Base-by-base conservation (phyloP, 106 monocot species). In the Amphibolis antarctica region DNA sequence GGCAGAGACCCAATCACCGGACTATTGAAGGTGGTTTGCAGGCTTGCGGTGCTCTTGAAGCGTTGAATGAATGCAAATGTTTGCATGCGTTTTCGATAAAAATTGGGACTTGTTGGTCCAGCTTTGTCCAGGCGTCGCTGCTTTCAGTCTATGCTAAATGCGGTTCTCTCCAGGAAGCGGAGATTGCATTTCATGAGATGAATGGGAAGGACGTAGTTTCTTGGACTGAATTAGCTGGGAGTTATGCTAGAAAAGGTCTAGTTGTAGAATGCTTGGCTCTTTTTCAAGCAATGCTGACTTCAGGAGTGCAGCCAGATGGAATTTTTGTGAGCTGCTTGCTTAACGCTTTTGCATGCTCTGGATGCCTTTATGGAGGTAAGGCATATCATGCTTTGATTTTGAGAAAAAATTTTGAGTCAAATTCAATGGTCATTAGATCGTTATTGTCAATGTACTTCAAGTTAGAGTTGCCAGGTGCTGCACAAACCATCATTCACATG, bases 81-180 rank as follows among this genome's bases (percentile, higher is more conserved):
- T 62, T 93, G 50, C 85, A 88, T 74, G 85, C 80, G 4, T 76
- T 75, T 57, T 57, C 68, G 0, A 6, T 79, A 46, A 93, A 78
- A 61, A 51, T 19, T 29, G 93, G 88, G 55, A 12, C 46, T 28
- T 65, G 50, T 17, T 9, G 25, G 45, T 69, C 11, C n/a, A n/a
- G 36, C 42, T 70, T 52, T 25, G 65, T 88, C 5, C 71, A 71
- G 30, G 78, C 81, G 15, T 64, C 69, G 1, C 66, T 88, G 59
- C 74, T 88, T 27, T 78, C 85, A 3, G 45, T 93, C 56, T 93
- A 93, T 55, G 69, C 88, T 0, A 93, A 81, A 57, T 77, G 80
- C 30, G 83, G 77, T 9, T 55, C 54, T 49, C 71, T 80, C 42
- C 66, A 74, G 31, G 88, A 89, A 18, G 69, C 75, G 30, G 13